Conservation (phyloP, 768 basidiomycete genomes). For the Lactarius indigo region DNA sequence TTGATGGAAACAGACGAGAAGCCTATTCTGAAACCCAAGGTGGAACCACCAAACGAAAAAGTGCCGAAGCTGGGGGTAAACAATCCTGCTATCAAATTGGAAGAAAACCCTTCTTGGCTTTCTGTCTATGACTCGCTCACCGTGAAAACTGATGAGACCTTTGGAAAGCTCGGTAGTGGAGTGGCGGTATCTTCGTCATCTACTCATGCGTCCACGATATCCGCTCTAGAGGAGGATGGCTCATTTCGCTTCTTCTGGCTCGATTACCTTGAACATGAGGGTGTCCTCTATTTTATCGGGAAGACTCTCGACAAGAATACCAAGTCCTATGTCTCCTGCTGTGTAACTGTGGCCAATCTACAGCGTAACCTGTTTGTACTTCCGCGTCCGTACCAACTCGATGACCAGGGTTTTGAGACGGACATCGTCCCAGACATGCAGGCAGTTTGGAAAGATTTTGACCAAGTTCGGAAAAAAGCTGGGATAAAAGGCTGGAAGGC, state of each 20-base stretch:
- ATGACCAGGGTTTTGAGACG: conserved; percentile 59
- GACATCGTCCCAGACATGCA: conserved; percentile 65
- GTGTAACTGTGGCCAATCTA: conserved; percentile 79
- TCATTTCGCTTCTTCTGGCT: conserved; percentile 93
- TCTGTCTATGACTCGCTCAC: conserved; percentile 70
- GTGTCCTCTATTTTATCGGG: conserved; percentile 83
- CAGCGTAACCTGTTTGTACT: conserved; percentile 90
- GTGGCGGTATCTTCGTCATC: conserved; percentile 30
- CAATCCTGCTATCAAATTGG: conserved; percentile 35
- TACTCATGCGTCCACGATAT: conserved; percentile 40
- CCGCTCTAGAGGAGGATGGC: conserved; percentile 78
- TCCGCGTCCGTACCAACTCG: conserved; percentile 65
- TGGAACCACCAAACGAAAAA: conserved; percentile 28
- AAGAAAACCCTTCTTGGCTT: conserved; percentile 64
- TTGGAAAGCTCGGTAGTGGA: conserved; percentile 45
- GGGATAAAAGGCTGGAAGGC: conserved; percentile 70
- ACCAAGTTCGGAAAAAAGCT: conserved; percentile 65
- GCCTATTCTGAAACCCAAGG: conserved; percentile 37
- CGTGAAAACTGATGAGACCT: conserved; percentile 55
- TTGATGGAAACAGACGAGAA: conserved; percentile 60
- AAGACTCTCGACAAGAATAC: conserved; percentile 81
- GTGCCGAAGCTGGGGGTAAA: conserved; percentile 29
- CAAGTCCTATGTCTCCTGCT: conserved; percentile 74
- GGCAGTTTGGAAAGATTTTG: conserved; percentile 83
- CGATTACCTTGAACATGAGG: conserved; percentile 86